Evolutionary conservation across 768 basidiomycete genomes (phyloP).

Genomic region (Mycena maculata): DNA sequence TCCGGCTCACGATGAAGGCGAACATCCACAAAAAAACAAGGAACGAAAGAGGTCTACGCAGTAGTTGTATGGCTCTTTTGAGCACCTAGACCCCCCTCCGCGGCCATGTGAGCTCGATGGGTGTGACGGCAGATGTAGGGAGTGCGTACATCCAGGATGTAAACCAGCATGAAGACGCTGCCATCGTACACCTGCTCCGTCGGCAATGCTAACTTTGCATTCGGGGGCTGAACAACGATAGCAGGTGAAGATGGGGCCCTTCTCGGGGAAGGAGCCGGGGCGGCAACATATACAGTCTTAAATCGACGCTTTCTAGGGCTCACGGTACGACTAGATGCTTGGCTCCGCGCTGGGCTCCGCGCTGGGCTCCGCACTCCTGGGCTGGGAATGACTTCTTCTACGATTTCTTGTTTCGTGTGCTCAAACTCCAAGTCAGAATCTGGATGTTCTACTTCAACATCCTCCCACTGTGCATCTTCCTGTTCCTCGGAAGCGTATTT

Average conservation of each 20-base stretch:
- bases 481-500: neutral
- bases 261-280: neutral
- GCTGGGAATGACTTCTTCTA: slow-evolving; percentile 2
- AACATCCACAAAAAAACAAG: slow-evolving; percentile 65
- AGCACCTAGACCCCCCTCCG: too few species aligned
- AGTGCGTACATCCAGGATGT: slow-evolving; percentile 60
- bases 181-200: slow-evolving; percentile 35
- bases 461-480: slow-evolving; percentile 28
- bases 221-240: neutral
- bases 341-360: slow-evolving; percentile 10
- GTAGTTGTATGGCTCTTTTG: slow-evolving; percentile 56
- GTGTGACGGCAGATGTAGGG: too few species aligned
- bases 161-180: slow-evolving; percentile 48
- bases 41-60: slow-evolving; percentile 68
- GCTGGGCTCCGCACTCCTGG: slow-evolving; percentile 14
- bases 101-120: too few species aligned
- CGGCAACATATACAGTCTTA: slow-evolving; percentile 15
- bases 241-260: neutral
- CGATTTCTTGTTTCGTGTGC: slow-evolving; percentile 7
- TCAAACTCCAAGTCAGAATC: neutral
- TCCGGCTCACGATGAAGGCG: slow-evolving; percentile 52
- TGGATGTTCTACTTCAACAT: slow-evolving; percentile 5
- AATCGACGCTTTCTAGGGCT: slow-evolving; percentile 28
- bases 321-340: slow-evolving; percentile 7
- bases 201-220: slow-evolving; percentile 16